Evolutionary conservation across 257 asterid species (phyloP).

Genomic region (Solanum arcanum): DNA sequence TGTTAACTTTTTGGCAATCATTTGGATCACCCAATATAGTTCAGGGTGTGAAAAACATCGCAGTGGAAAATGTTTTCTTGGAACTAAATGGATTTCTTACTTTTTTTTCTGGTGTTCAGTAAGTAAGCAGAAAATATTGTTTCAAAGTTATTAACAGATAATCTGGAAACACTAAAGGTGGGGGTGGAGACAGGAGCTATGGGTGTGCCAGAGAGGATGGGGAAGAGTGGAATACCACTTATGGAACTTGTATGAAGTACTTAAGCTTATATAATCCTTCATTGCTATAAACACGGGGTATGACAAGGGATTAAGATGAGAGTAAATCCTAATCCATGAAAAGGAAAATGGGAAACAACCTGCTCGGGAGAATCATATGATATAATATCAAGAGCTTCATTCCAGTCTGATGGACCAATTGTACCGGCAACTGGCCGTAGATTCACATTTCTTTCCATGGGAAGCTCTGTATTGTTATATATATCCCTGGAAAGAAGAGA

Average conservation of each 20-base stretch:
- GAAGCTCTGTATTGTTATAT: slow-evolving; percentile 55
- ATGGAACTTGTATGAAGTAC: neutral
- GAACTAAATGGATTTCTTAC: neutral
- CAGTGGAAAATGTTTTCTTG: neutral
- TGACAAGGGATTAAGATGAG: neutral
- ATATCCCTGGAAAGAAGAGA: slow-evolving; percentile 46
- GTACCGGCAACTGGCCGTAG: slow-evolving; percentile 39
- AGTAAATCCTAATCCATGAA: neutral
- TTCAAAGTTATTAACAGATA: neutral
- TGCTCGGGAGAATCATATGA: slow-evolving; percentile 88
- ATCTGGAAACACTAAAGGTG: neutral
- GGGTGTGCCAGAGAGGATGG: neutral
- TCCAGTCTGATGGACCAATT: slow-evolving; percentile 86
- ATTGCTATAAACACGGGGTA: neutral
- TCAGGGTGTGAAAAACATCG: neutral
- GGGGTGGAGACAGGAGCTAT: neutral
- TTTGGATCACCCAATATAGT: neutral
- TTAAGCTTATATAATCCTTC: neutral
- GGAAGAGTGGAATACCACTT: neutral
- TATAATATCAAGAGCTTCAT: slow-evolving; percentile 82
- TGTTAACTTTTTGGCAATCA: neutral
- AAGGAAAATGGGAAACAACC: slow-evolving; percentile 28
- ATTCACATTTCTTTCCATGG: slow-evolving; percentile 47
- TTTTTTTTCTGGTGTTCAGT: neutral
- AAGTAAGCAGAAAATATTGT: neutral